A percentile compares a stretch with the other conserved stretches of the same genome.
These are phyloP conservation scores for Harringtonia aguacate DNA, from an alignment of 2,329 filamentous ascomycete genomes.

Conservation along the genomic window DNA sequence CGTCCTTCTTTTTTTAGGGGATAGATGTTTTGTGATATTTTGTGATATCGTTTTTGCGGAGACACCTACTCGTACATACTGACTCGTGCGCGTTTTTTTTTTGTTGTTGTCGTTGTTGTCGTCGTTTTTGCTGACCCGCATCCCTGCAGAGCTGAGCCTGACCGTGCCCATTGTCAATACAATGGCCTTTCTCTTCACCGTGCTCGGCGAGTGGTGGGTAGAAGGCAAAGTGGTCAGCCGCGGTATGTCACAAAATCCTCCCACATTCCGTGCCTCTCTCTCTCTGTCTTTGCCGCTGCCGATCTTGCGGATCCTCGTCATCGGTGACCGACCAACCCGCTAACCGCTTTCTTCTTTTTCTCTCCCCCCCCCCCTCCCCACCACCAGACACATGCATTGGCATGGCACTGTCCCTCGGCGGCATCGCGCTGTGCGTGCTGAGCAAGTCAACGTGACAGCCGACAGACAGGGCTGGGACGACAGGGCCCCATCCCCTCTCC, in stretches of 20 bases:
- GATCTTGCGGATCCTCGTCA: too few relatives aligned
- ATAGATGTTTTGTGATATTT: too few relatives aligned
- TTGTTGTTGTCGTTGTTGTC: not conserved
- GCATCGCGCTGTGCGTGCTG: slow-evolving; percentile 76
- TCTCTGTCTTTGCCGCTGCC: too few relatives aligned
- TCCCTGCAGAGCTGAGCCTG: slow-evolving; percentile 64
- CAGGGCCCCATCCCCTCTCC: not conserved
- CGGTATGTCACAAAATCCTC: slow-evolving; percentile 52
- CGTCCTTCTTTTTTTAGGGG: too few relatives aligned
- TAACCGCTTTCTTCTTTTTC: not conserved
- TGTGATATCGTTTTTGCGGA: too few relatives aligned
- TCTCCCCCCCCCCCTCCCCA: not conserved
- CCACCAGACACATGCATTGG: slow-evolving; percentile 67
- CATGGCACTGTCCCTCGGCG: slow-evolving; percentile 66
- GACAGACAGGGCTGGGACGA: not conserved
- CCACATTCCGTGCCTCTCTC: too few relatives aligned
- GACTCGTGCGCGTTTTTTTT: too few relatives aligned
- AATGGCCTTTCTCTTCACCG: slow-evolving; percentile 89
- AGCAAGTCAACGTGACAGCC: slow-evolving; percentile 33
- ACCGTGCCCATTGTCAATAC: slow-evolving; percentile 95
- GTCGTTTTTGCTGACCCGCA: not conserved
- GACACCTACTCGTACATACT: too few relatives aligned
- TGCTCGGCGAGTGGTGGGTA: slow-evolving; percentile 89
- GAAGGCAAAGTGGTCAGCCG: slow-evolving; percentile 82
- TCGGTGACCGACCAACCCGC: too few relatives aligned